These are phyloP conservation scores for Herpotrichia juniperi DNA, from an alignment of 2,329 filamentous ascomycete species.

Conservation along the genomic window DNA sequence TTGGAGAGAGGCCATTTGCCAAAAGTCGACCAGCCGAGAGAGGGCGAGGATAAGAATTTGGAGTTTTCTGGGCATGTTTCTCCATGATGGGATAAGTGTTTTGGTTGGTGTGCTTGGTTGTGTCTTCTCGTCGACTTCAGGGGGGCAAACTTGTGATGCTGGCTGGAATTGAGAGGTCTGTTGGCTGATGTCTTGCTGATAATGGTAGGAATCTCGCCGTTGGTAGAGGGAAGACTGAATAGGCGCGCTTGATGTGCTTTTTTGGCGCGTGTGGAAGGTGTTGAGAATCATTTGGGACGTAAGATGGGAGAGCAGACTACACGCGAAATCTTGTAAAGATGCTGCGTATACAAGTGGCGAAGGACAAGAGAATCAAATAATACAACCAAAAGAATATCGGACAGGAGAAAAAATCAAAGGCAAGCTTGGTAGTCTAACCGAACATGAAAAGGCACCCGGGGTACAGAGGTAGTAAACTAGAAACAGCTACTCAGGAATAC, in stretches of 20 bases:
- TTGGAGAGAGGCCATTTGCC: constrained; percentile 51
- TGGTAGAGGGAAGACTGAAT: neutral
- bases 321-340: no score
- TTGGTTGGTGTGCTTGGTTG: neutral
- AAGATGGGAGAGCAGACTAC: neutral
- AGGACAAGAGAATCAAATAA: neutral
- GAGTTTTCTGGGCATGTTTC: constrained; percentile 48
- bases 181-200: neutral
- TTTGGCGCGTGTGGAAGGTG: constrained; percentile 2
- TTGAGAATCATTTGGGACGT: constrained; percentile 1
- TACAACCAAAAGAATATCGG: no score
- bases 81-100: constrained; percentile 41
- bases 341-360: no score
- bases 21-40: constrained; percentile 53
- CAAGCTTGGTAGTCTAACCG: no score
- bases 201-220: neutral
- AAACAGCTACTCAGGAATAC: no score
- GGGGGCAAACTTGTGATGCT: neutral
- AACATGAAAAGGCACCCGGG: no score
- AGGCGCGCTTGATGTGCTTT: neutral
- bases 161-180: neutral
- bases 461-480: no score
- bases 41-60: constrained; percentile 45
- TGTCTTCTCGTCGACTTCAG: constrained; percentile 3
- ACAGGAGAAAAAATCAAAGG: no score